Conservation (phyloP, 164 flowering plant genomes). For the Warburgia ugandensis region DNA sequence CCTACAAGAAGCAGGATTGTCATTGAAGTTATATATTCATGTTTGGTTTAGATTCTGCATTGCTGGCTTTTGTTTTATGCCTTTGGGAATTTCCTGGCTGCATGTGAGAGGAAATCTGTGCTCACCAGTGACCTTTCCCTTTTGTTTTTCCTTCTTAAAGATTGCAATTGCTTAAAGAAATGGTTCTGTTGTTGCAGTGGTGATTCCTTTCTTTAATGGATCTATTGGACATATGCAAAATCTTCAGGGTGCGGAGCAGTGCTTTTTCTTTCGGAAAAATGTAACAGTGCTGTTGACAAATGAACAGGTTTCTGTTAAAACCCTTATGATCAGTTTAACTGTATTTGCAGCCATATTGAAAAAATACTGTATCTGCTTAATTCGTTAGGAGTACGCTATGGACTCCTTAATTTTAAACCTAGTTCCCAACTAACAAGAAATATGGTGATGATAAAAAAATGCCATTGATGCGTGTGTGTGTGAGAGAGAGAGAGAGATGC, state of each 20-base stretch:
- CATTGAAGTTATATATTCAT: no score
- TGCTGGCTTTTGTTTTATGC: no score
- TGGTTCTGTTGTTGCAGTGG: slow-evolving; percentile 37
- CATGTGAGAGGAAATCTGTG: no score
- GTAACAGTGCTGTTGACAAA: slow-evolving; percentile 53
- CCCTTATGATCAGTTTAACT: not conserved
- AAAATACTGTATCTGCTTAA: not conserved
- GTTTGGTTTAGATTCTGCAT: no score
- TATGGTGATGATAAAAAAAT: not conserved
- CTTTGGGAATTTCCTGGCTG: no score
- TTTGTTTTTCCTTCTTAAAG: no score
- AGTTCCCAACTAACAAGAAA: not conserved
- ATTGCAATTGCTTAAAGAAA: no score
- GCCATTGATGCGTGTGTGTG: not conserved
- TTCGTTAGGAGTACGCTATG: no score
- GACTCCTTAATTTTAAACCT: no score
- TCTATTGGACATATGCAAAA: slow-evolving; percentile 33
- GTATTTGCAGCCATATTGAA: not conserved
- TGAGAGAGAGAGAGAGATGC: not conserved
- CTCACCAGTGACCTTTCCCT: no score
- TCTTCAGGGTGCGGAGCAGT: slow-evolving; percentile 47
- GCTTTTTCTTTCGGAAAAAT: slow-evolving; percentile 63
- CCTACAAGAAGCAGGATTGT: no score
- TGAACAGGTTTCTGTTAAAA: slow-evolving; percentile 58
- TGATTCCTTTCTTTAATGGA: slow-evolving; percentile 31